phyloP scores from a whole-genome alignment of 164 flowering plant species.

The Macadamia integrifolia region DNA sequence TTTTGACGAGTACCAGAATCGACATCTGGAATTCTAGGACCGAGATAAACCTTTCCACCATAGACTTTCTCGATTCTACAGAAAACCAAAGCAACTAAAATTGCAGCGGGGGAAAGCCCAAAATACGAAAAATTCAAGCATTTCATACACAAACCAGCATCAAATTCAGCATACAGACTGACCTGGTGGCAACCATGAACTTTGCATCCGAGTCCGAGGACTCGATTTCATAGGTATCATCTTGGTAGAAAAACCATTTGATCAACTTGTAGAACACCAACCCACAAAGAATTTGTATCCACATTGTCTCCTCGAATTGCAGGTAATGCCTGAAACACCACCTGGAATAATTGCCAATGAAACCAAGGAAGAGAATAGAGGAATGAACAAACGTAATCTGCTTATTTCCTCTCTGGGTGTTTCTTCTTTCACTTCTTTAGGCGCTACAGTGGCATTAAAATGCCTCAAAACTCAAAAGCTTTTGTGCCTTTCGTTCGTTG shows the following conservation, averaged over 20 bases:
- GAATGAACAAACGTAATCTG: too few relatives aligned
- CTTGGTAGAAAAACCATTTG: slow-evolving; percentile 51
- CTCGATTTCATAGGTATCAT: slow-evolving; percentile 44
- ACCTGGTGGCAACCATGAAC: slow-evolving; percentile 66
- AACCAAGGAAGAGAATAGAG: not conserved
- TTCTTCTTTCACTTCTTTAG: too few relatives aligned
- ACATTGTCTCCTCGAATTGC: slow-evolving; percentile 10
- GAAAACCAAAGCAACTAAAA: not conserved
- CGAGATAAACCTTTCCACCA: slow-evolving; percentile 76
- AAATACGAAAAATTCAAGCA: not conserved
- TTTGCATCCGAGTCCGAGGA: slow-evolving; percentile 45
- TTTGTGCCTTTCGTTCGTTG: too few relatives aligned
- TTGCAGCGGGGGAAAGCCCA: not conserved
- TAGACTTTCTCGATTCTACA: slow-evolving; percentile 68
- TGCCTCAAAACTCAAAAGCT: too few relatives aligned
- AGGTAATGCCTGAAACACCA: not conserved
- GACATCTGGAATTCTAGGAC: slow-evolving; percentile 83
- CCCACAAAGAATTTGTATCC: slow-evolving; percentile 58
- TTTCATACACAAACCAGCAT: not conserved
- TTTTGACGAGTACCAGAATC: slow-evolving; percentile 59
- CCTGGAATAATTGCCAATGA: not conserved
- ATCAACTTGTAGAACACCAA: slow-evolving; percentile 47
- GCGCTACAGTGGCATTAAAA: too few relatives aligned
- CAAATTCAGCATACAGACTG: not conserved
- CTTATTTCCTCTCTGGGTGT: too few relatives aligned